These are phyloP conservation scores for Neofusicoccum cordaticola DNA, from an alignment of 2,329 filamentous ascomycete species.

Conservation along the genomic window DNA sequence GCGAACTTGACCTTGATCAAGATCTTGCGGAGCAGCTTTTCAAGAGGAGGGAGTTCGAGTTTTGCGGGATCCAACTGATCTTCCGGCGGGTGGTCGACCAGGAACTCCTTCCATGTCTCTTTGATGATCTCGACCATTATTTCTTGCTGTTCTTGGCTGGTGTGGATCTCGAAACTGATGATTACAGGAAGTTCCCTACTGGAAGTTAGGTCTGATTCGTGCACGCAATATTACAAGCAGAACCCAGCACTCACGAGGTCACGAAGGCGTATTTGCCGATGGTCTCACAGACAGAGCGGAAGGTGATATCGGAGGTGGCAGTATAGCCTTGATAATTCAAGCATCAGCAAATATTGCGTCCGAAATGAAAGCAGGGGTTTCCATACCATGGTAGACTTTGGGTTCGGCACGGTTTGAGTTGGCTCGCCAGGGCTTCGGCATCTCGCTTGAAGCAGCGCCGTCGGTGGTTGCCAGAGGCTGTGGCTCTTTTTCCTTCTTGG, in stretches of 20 bases:
- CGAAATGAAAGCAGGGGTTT: not conserved
- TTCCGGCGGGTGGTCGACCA: conserved; percentile 61
- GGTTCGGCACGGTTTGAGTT: conserved; percentile 57
- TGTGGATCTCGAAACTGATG: conserved; percentile 89
- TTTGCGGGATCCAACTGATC: conserved; percentile 39
- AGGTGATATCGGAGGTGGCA: conserved; percentile 78
- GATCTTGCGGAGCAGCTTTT: conserved; percentile 74
- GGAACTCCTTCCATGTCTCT: conserved; percentile 73
- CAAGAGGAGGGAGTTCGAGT: conserved; percentile 58
- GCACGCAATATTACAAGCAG: not conserved
- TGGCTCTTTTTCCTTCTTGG: conserved; percentile 21
- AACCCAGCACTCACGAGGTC: conserved; percentile 41
- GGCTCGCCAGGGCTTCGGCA: conserved; percentile 32
- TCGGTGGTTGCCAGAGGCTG: conserved; percentile 11
- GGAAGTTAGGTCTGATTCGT: not conserved
- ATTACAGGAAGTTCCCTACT: conserved; percentile 71
- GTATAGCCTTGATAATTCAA: conserved; percentile 57
- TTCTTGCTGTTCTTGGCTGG: conserved; percentile 76
- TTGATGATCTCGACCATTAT: conserved; percentile 94
- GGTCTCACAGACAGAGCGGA: conserved; percentile 79
- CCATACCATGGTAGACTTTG: conserved; percentile 70
- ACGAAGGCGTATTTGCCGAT: conserved; percentile 78
- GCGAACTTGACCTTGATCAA: conserved; percentile 53
- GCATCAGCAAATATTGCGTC: not conserved
- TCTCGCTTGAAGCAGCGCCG: conserved; percentile 18